Evolutionary conservation across 257 asterid species (phyloP).

Genomic region (Thymus mandschuricus): DNA sequence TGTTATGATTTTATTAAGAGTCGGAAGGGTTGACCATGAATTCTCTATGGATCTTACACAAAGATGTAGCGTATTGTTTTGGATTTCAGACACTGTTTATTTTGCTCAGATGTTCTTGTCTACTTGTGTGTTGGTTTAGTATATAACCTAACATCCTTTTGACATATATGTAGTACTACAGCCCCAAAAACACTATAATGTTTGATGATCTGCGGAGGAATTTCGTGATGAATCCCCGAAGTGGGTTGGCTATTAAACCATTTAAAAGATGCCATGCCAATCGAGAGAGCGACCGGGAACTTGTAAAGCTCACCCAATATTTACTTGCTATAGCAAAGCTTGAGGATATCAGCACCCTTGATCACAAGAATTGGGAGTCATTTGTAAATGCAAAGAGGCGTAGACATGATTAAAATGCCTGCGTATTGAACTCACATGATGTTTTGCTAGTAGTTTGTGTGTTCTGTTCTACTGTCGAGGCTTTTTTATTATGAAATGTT

Average conservation of each 20-base stretch:
- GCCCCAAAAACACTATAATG: constrained; percentile 83
- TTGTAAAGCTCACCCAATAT: constrained; percentile 83
- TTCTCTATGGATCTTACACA: not conserved
- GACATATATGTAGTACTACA: constrained; percentile 63
- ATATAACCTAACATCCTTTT: constrained; percentile 17
- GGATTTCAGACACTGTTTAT: not conserved
- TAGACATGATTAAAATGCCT: constrained; percentile 48
- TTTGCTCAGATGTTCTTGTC: not conserved
- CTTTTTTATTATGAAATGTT: not conserved
- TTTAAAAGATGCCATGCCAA: constrained; percentile 81
- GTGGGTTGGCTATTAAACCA: constrained; percentile 83
- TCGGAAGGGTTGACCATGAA: not conserved
- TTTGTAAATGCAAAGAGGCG: constrained; percentile 72
- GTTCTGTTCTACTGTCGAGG: not conserved
- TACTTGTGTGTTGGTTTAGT: constrained; percentile 2
- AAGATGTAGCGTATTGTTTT: not conserved
- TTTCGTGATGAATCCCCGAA: constrained; percentile 95
- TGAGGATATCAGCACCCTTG: constrained; percentile 74
- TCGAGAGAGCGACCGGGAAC: constrained; percentile 77
- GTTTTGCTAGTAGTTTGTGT: not conserved
- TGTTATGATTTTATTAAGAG: not conserved
- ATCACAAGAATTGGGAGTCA: constrained; percentile 86
- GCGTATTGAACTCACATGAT: not conserved
- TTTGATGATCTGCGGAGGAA: constrained; percentile 90
- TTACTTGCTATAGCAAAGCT: constrained; percentile 85